A percentile compares a stretch with the other conserved stretches of the same genome.
Evolutionary conservation across 495 filamentous ascomycete genomes (phyloP).

Genomic region (Tirmania nivea): DNA sequence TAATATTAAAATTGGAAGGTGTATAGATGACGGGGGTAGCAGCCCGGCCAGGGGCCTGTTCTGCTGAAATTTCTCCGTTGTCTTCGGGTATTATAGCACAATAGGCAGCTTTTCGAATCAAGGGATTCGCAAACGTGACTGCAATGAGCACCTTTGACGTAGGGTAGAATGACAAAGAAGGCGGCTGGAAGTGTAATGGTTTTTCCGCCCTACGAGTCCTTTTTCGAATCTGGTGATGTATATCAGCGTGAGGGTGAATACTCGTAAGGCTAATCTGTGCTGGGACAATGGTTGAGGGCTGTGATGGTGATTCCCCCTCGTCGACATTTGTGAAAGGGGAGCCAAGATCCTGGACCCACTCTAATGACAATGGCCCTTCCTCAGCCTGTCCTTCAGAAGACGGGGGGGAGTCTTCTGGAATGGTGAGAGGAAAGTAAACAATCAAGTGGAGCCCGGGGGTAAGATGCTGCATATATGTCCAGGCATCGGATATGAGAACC

Average conservation of each 20-base stretch:
- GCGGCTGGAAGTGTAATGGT: not conserved
- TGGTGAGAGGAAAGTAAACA: slow-evolving; percentile 7
- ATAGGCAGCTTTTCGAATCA: not conserved
- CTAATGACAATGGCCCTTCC: not conserved
- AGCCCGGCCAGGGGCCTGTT: no score
- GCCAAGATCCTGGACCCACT: not conserved
- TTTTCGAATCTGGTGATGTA: not conserved
- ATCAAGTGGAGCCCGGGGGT: slow-evolving; percentile 7
- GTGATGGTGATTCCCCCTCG: not conserved
- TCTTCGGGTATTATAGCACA: not conserved
- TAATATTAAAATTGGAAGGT: not conserved
- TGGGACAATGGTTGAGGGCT: not conserved
- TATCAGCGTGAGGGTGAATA: not conserved
- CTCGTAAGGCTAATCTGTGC: not conserved
- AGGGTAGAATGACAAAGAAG: not conserved
- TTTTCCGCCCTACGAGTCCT: not conserved
- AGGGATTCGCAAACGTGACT: not conserved
- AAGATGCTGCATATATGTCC: not conserved
- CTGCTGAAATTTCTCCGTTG: not conserved
- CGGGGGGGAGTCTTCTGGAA: not conserved
- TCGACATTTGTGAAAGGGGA: not conserved
- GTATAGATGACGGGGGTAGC: not conserved
- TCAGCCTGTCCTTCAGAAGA: not conserved
- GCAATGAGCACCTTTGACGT: not conserved
- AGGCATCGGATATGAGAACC: not conserved